phyloP scores from a whole-genome alignment of 768 basidiomycete species.

The Leccinellum rugosiceps region DNA sequence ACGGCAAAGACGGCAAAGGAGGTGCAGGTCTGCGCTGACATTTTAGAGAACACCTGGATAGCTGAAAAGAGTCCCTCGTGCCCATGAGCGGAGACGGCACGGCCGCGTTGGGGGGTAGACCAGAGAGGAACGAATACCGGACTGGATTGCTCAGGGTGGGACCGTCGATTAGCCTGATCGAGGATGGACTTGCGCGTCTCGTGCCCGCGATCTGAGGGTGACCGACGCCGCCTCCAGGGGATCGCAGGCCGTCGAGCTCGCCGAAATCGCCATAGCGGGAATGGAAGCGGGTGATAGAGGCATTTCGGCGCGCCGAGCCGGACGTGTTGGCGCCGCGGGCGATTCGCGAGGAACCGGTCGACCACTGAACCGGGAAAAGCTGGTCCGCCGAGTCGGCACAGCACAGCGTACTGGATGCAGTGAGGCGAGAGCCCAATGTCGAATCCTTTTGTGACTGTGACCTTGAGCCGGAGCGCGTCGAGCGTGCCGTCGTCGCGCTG shows the following conservation, averaged over 20 bases:
- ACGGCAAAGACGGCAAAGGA: conserved; percentile 23
- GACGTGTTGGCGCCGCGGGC: neutral
- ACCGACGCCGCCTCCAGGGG: neutral
- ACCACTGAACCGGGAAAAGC: neutral
- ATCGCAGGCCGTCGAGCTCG: neutral
- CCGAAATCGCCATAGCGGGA: conserved; percentile 4
- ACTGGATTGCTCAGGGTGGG: conserved; percentile 12
- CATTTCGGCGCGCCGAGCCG: neutral
- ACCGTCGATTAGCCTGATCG: conserved; percentile 25
- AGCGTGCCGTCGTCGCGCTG: conserved; percentile 2
- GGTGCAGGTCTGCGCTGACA: conserved; percentile 14
- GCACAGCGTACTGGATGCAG: conserved; percentile 1
- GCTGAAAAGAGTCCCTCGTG: conserved; percentile 29
- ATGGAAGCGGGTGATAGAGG: neutral
- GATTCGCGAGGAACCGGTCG: neutral
- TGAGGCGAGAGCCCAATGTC: conserved; percentile 5
- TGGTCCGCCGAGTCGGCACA: neutral
- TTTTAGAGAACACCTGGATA: conserved; percentile 16
- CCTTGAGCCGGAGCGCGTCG: conserved; percentile 1
- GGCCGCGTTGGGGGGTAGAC: conserved; percentile 16
- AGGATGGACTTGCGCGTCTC: conserved; percentile 18
- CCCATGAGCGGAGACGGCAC: conserved; percentile 22
- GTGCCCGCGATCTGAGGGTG: neutral
- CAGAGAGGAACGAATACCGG: conserved; percentile 24
- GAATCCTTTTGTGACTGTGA: conserved; percentile 1